phyloP scores from a whole-genome alignment of 2,329 filamentous ascomycete genomes.

The Amylocarpus encephaloides region DNA sequence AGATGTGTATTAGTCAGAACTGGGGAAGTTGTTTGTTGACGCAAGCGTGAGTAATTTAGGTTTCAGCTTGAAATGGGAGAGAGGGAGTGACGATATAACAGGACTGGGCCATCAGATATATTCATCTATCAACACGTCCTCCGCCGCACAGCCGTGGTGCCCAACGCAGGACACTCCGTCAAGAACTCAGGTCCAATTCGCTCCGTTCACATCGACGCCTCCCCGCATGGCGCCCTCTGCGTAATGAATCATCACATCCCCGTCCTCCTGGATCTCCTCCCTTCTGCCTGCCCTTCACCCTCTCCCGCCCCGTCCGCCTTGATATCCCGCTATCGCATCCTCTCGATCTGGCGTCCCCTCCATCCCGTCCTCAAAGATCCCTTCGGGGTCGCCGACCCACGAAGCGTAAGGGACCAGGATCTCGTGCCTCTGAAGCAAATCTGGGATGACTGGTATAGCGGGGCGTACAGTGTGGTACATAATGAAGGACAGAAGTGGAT shows the following conservation, averaged over 20 bases:
- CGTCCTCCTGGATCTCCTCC: slow-evolving; percentile 2
- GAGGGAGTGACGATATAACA: slow-evolving; percentile 23
- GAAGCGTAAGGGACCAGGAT: slow-evolving; percentile 43
- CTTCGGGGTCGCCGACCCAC: slow-evolving; percentile 46
- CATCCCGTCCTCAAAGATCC: slow-evolving; percentile 47
- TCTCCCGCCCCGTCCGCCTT: slow-evolving; percentile 38
- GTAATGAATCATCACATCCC: slow-evolving; percentile 41
- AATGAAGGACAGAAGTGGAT: slow-evolving; percentile 42
- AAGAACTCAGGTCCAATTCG: slow-evolving; percentile 40
- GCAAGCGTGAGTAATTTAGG: slow-evolving; percentile 27
- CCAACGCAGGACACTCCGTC: background rate
- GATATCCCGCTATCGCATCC: slow-evolving; percentile 45
- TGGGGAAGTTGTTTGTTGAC: slow-evolving; percentile 33
- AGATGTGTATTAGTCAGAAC: slow-evolving; percentile 32
- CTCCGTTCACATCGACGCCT: slow-evolving; percentile 53
- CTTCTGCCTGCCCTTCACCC: too few species aligned
- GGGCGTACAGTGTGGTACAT: slow-evolving; percentile 37
- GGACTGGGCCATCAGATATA: slow-evolving; percentile 49
- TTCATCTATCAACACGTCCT: slow-evolving; percentile 61
- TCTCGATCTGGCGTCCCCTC: slow-evolving; percentile 49
- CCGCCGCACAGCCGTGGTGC: slow-evolving; percentile 31
- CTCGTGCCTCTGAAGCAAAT: slow-evolving; percentile 44
- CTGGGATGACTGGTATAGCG: slow-evolving; percentile 17
- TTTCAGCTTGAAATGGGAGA: too few species aligned
- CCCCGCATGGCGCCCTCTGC: slow-evolving; percentile 38